A percentile compares a stretch with the other conserved stretches of the same genome.
Evolutionary conservation across 164 flowering plant genomes (phyloP).

Genomic region (Sextonia rubra): DNA sequence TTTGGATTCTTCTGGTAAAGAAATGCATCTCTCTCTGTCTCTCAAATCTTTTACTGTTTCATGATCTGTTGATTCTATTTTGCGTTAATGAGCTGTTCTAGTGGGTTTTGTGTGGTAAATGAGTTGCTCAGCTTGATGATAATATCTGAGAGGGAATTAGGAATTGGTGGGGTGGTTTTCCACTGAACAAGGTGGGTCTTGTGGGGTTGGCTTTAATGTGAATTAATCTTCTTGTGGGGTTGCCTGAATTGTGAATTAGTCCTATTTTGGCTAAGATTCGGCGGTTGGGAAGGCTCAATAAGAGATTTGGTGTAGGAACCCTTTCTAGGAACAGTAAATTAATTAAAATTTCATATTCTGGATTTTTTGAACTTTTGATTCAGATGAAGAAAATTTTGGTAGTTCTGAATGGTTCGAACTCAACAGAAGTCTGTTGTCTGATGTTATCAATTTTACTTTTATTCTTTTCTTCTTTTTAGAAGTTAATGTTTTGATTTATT

Average conservation of each 20-base stretch:
- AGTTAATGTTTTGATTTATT: no score
- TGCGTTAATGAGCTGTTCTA: no score
- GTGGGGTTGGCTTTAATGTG: slow-evolving; percentile 27
- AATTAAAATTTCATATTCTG: neutral
- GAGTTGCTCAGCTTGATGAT: slow-evolving; percentile 27
- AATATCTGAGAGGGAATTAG: slow-evolving; percentile 30
- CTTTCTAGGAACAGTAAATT: neutral
- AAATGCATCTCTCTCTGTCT: slow-evolving; percentile 2
- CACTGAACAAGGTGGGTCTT: slow-evolving; percentile 14
- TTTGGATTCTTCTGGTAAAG: slow-evolving; percentile 10
- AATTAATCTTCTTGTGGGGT: slow-evolving; percentile 22
- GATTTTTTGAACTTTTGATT: neutral
- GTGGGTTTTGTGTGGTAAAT: slow-evolving; percentile 29
- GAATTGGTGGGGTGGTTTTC: slow-evolving; percentile 14
- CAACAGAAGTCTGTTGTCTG: neutral
- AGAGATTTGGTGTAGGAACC: slow-evolving; percentile 1
- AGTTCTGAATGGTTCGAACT: neutral
- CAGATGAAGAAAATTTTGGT: neutral
- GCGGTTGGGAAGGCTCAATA: slow-evolving; percentile 14
- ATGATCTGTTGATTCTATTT: neutral
- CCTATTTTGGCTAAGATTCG: slow-evolving; percentile 21
- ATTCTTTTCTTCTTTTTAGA: neutral
- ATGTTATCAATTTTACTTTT: neutral
- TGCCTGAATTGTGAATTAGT: slow-evolving; percentile 12
- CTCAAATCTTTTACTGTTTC: neutral